phyloP scores from a whole-genome alignment of 2,329 filamentous ascomycete species.

The Penicillium vulpinum region DNA sequence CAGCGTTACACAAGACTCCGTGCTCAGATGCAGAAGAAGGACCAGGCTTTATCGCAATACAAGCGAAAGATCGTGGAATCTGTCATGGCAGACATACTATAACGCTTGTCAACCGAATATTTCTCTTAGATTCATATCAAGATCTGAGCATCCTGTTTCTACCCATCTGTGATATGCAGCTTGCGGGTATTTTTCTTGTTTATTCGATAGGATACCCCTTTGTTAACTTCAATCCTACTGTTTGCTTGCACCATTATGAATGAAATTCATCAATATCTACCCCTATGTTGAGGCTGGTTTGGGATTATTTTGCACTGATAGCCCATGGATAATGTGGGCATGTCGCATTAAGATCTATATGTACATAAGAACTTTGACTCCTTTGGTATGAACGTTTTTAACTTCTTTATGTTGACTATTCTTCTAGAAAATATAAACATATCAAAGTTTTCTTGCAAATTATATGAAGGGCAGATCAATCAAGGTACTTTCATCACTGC shows the following conservation, averaged over 20 bases:
- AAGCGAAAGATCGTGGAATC: slow-evolving; percentile 46
- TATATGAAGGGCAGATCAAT: neutral
- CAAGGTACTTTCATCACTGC: neutral
- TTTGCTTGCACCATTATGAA: neutral
- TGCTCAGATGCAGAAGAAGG: slow-evolving; percentile 41
- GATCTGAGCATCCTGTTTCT: neutral
- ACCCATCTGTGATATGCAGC: neutral
- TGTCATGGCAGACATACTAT: slow-evolving; percentile 47
- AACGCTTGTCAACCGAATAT: neutral
- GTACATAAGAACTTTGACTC: neutral
- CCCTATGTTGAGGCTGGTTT: neutral
- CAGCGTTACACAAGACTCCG: slow-evolving; percentile 41
- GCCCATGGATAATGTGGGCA: neutral
- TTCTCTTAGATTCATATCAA: neutral
- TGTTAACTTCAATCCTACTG: slow-evolving; percentile 1
- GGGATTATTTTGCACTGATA: too few relatives aligned
- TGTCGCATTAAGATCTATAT: too few relatives aligned
- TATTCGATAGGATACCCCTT: slow-evolving; percentile 7
- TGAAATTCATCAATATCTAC: neutral
- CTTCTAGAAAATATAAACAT: neutral
- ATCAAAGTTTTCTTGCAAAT: neutral
- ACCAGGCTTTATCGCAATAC: slow-evolving; percentile 40
- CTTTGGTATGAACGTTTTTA: neutral
- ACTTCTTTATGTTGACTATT: neutral
- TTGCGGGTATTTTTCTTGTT: neutral